These are phyloP conservation scores for Silene vulgaris DNA, from an alignment of 179 eudicot species.

Conservation along the genomic window DNA sequence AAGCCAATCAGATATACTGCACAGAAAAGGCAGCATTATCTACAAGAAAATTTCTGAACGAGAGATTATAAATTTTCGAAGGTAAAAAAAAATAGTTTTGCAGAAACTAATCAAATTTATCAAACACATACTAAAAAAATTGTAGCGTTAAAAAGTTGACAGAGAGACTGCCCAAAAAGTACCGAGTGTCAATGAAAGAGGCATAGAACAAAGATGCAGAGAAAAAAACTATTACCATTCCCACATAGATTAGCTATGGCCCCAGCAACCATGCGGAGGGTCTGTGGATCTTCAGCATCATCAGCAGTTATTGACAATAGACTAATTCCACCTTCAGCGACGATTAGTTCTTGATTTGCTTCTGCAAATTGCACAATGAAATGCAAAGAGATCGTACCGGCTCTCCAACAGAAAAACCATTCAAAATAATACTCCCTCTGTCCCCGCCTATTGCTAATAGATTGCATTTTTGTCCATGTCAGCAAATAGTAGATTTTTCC, in stretches of 20 bases:
- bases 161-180: background rate
- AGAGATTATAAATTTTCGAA: background rate
- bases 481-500: background rate
- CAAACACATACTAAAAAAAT: background rate
- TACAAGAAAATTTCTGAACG: background rate
- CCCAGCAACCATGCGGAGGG: slow-evolving; percentile 99
- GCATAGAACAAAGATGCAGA: background rate
- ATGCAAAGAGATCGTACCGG: slow-evolving; percentile 14
- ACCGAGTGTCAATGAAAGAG: background rate
- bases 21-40: background rate
- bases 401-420: background rate
- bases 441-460: background rate
- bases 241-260: slow-evolving; percentile 98
- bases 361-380: slow-evolving; percentile 40
- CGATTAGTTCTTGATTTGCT: slow-evolving; percentile 87
- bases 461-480: background rate
- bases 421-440: background rate
- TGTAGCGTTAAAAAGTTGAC: background rate
- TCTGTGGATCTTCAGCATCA: slow-evolving; percentile 98
- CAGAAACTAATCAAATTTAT: background rate
- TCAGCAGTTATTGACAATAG: slow-evolving; percentile 77
- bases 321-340: slow-evolving; percentile 87
- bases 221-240: slow-evolving; percentile 51
- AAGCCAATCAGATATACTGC: background rate
- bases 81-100: background rate